Evolutionary conservation across 2,329 filamentous ascomycete genomes (phyloP).

Genomic region (Arthrobotrys sinensis): DNA sequence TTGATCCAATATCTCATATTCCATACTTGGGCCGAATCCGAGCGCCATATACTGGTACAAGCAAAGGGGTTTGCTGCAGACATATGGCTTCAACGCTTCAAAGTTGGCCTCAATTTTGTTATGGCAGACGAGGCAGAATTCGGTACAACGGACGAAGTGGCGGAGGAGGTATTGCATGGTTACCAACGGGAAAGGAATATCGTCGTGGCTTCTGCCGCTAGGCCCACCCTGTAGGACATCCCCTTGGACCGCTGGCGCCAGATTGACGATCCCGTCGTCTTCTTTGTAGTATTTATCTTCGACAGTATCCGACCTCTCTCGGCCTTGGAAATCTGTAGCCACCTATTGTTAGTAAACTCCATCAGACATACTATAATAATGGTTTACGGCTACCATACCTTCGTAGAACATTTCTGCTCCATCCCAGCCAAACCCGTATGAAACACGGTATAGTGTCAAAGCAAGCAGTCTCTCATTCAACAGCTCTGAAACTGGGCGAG

Average conservation of each 20-base stretch:
- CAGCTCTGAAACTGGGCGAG: conserved; percentile 78
- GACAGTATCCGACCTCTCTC: conserved; percentile 63
- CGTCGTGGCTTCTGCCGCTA: conserved; percentile 60
- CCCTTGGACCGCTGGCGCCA: conserved; percentile 36
- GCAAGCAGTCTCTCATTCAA: conserved; percentile 77
- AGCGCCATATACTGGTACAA: conserved; percentile 89
- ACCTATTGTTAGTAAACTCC: conserved; percentile 6
- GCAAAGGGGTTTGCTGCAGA: conserved; percentile 82
- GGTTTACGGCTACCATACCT: conserved; percentile 65
- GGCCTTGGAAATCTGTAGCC: conserved; percentile 62
- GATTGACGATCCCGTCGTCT: conserved; percentile 27
- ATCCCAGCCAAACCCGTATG: conserved; percentile 75
- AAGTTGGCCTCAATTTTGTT: conserved; percentile 76
- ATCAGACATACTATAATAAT: background rate
- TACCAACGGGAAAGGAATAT: conserved; percentile 72
- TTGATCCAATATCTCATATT: conserved; percentile 84
- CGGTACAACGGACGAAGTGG: conserved; percentile 83
- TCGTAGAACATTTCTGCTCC: conserved; percentile 76
- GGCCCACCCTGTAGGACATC: conserved; percentile 24
- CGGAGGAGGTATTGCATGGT: conserved; percentile 76
- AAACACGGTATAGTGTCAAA: conserved; percentile 75
- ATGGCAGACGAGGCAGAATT: conserved; percentile 91
- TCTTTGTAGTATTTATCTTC: conserved; percentile 67
- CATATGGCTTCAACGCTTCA: conserved; percentile 81
- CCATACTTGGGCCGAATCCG: conserved; percentile 87